Base-by-base conservation (phyloP, 2,329 filamentous ascomycete genomes). In the Amylocarpus encephaloides region DNA sequence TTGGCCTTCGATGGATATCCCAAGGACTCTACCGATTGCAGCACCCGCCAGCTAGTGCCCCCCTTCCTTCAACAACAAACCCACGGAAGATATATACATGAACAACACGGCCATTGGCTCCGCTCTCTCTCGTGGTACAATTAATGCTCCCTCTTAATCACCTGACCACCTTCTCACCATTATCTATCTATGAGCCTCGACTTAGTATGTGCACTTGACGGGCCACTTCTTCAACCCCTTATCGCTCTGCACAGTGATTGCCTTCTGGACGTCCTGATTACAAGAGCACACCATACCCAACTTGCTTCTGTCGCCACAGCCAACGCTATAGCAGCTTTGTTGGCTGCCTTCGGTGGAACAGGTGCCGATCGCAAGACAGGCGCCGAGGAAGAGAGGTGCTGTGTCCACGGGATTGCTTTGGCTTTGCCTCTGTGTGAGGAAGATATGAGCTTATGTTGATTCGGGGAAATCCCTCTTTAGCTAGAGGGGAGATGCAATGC, bases 161-260 rank as follows among this genome's bases (percentile, higher is more conserved):
- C 30, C 16, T 26, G 11, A 12, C 13, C 6, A 3, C 30, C 38
- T 41, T n/a, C 4, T 16, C 38, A 41, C 6, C 18, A 6, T 12
- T n/a, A 5, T 41, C 18, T n/a, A 13, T 13, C 34, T 36, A 5
- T 13, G n/a, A n/a, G n/a, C 12, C 12, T 13, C 34, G 15, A 16
- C 10, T 12, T 43, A 50, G 29, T 48, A 57, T n/a, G 48, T 34
- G 18, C 51, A 53, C 38, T 50, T 51, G 1, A 55, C 34, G 38
- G 55, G 55, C 55, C 55, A 56, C 43, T 32, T 16, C 29, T 42
- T 40, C 29, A 16, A 18, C 7, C 55, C 55, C 44, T 55, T 58
- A 2, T 38, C 22, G 6, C 22, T 36, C 45, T 58, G 53, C 11
- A 51, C 44, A 36, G 45, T 44, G 11, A 58, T 30, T 2, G 45